Base-by-base conservation (phyloP, 768 basidiomycete genomes). In the Russula brevipes region DNA sequence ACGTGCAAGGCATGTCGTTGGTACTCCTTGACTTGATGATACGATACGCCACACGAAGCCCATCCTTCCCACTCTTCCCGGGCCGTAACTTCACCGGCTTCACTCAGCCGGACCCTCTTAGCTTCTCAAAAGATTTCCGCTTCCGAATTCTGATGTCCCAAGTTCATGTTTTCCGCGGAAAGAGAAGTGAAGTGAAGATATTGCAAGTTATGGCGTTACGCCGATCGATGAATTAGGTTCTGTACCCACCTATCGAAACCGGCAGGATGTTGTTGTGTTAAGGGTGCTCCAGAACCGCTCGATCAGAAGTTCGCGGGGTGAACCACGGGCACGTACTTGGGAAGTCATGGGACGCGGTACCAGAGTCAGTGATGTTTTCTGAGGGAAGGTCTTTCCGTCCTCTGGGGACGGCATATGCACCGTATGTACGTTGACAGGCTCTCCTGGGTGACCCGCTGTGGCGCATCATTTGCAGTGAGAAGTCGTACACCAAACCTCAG, bases 401-500 rank as follows among this genome's bases (percentile, higher is more conserved):
- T 6, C 8, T 12, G 5, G 17, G 24, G 38, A 30, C 24, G 5
- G 24, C 12, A 3, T 30, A 17, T 8, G 5, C 39, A 31, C 12
- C 30, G 12, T 24, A 11, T 14, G 41, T 44, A 33, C 41, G 11
- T 53, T 53, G 14, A 47, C 10, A 5, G 2, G 2, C 30, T 3
- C 60, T 16, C 46, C 46, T 44, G 36, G 11, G 45, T 55, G 31
- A 61, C 31, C 31, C n/a, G 46, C 60, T 61, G 38, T 24, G 53
- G 39, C 4, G 30, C 17, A 33, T 41, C 38, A 38, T 16, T 33
- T 47, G 10, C 38, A 45, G 53, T 3, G 45, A 46, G 1, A 10
- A 39, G 30, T 24, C 30, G 24, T 19, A 49, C 6, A 38, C 16
- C 41, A 41, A 35, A 57, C 54, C 49, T n/a, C n/a, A n/a, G n/a